Evolutionary conservation across 371 early-diverging fungal species (phyloP).

Genomic region (Mucor ambiguus): DNA sequence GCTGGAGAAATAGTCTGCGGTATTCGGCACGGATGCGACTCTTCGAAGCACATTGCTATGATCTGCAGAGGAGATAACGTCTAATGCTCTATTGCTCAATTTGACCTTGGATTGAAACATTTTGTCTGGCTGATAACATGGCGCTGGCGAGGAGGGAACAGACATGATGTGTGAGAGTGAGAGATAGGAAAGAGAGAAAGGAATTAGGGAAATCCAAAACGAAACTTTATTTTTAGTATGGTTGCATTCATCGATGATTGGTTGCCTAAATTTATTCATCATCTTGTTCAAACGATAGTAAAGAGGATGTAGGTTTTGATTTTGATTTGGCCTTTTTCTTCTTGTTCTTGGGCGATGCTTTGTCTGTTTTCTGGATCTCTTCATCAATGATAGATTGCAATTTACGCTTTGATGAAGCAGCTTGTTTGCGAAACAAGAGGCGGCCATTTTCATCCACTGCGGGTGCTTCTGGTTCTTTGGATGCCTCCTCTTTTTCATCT

Average conservation of each 20-base stretch:
- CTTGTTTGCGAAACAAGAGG: conserved; percentile 38
- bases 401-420: conserved; percentile 18
- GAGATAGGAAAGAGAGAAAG: conserved; percentile 2
- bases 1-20: conserved; percentile 32
- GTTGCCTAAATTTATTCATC: conserved; percentile 15
- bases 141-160: conserved; percentile 24
- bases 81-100: conserved; percentile 8
- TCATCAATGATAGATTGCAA: conserved; percentile 25
- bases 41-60: conserved; percentile 25
- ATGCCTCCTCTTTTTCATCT: conserved; percentile 18
- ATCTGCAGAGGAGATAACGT: background rate
- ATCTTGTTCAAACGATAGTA: conserved; percentile 44
- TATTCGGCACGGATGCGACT: conserved; percentile 57
- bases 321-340: conserved; percentile 36
- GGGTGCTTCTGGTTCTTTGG: conserved; percentile 30
- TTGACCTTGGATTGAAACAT: conserved; percentile 13
- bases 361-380: conserved; percentile 23
- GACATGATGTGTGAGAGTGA: conserved; percentile 7
- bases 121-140: conserved; percentile 27
- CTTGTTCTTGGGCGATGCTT: conserved; percentile 24
- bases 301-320: conserved; percentile 8
- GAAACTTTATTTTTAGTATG: background rate
- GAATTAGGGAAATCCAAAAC: background rate
- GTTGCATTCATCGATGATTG: background rate
- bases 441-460: conserved; percentile 47